Evolutionary conservation across 148 eudicot species (phyloP), one percentile per base, ranked within the genome.

Genomic region (Heliosperma pusillum): DNA sequence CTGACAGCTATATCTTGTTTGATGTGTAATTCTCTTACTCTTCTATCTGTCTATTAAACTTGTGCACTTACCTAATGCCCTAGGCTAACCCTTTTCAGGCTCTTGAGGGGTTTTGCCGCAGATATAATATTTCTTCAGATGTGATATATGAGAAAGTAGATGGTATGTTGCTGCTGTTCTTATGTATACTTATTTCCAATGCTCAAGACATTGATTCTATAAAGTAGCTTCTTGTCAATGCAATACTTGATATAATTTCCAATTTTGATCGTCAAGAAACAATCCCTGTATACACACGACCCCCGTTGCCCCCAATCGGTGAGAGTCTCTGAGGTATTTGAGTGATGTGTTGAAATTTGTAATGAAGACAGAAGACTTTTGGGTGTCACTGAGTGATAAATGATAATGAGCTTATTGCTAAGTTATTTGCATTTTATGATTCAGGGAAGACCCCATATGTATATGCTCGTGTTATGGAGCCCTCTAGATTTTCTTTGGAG

Each of bases 61-160:
- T 12, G 22, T 58, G 20, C 30, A 26, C 70, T 40, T 66, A 1
- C 7, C 22, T 71, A 20, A 79, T 62, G n/a, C 42, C 73, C 59
- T 29, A 17, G 1, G 13, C n/a, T 72, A 62, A 19, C 79, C 17
- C 62, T 76, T 81, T 75, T 79, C 92, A 96, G 99, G 97, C 99
- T 79, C 87, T 92, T 79, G 99, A 90, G 74, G 99, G 99, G n/a
- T 96, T 92, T 82, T 96, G 99, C 81, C 92, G 94, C 79, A 90
- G 84, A 87, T 87, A 96, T 62, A 71, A 78, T 70, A 87, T 82
- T 62, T 70, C 96, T 67, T 74, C 86, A 70, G 89, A 86, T 68
- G 82, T 93, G 55, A 71, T 92, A 84, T 89, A 90, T 66, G 85
- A 78, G 80, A 89, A 77, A 83, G 82, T 78, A 72, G 97, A 96